Conservation (phyloP, 192 early-diverging fungal species). For the Neocallimastix lanati region DNA sequence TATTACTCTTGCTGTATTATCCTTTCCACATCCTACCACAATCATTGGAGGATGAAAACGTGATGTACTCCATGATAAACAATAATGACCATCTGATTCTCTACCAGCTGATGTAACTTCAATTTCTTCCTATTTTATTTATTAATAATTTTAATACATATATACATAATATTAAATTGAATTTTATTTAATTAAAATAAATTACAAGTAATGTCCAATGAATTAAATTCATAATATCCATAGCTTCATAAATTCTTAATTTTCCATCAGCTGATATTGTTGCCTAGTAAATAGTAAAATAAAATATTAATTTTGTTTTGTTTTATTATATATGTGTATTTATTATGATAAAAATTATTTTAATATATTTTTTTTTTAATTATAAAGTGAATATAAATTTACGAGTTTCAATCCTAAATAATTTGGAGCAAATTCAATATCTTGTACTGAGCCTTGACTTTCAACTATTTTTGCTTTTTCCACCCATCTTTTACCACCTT, state of each 20-base stretch:
- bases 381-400: constrained; percentile 5
- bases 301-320: no score
- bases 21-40: constrained; percentile 68
- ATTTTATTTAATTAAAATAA: not conserved
- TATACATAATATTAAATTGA: constrained; percentile 8
- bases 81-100: constrained; percentile 64
- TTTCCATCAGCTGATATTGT: constrained; percentile 61
- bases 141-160: not conserved
- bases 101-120: constrained; percentile 30
- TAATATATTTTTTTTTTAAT: not conserved
- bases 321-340: no score
- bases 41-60: constrained; percentile 57
- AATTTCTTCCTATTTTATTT: constrained; percentile 17
- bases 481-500: constrained; percentile 51
- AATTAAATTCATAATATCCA: constrained; percentile 52
- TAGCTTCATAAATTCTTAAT: constrained; percentile 71
- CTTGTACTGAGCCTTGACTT: constrained; percentile 53
- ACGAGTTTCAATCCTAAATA: constrained; percentile 60
- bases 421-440: constrained; percentile 79
- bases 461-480: constrained; percentile 40
- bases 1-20: constrained; percentile 45
- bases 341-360: no score
- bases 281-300: no score
- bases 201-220: constrained; percentile 55
- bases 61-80: constrained; percentile 75